phyloP scores from a whole-genome alignment of 257 asterid species.

The Solanum lignicaule region DNA sequence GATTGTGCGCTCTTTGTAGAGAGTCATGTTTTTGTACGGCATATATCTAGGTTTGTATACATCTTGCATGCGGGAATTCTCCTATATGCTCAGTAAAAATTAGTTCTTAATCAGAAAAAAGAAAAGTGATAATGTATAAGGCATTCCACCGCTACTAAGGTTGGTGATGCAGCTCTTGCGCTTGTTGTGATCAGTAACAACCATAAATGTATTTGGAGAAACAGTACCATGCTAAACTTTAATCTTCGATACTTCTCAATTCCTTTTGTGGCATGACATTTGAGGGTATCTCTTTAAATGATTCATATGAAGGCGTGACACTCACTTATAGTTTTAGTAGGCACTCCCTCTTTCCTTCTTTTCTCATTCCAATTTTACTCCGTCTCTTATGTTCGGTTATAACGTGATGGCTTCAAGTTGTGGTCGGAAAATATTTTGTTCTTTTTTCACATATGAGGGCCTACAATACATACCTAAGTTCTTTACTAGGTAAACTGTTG shows the following conservation, averaged over 20 bases:
- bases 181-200: neutral
- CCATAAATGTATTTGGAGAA: neutral
- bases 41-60: neutral
- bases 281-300: neutral
- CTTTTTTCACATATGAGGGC: neutral
- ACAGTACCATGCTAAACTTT: neutral
- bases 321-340: neutral
- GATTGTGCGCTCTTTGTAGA: neutral
- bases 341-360: neutral
- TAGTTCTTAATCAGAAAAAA: neutral
- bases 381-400: neutral
- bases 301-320: neutral
- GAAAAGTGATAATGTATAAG: neutral
- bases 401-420: neutral
- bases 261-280: neutral
- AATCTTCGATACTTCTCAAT: neutral
- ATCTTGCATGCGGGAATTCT: neutral
- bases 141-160: neutral
- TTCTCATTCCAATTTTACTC: neutral
- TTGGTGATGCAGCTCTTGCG: neutral
- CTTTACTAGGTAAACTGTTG: neutral
- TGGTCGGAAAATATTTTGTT: neutral
- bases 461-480: neutral
- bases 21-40: neutral
- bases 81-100: neutral